Base-by-base conservation (phyloP, 495 filamentous ascomycete species). In the Podospora bellae-mahoneyi region DNA sequence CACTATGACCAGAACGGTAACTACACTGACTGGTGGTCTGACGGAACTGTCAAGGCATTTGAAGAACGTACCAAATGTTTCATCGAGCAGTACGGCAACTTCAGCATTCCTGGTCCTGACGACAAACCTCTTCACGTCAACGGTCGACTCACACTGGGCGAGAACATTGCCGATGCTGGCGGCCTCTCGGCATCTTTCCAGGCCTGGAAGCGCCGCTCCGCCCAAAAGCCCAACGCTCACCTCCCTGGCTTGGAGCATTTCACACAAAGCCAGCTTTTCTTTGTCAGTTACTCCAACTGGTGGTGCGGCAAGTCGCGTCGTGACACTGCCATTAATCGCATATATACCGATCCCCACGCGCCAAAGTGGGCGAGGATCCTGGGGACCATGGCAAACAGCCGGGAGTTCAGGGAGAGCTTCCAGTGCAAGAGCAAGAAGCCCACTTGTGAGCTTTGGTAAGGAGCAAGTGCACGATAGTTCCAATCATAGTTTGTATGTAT, bases 131-230 rank as follows among this genome's bases (percentile, higher is more conserved):
- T 48, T 10, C 39, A 48, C 39, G 39, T 48, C 39, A 91, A 91
- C 68, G 90, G 90, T 44, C 78, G 77, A n/a, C 78, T 89, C 23
- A 92, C 90, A 0, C 81, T 91, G 4, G 89, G 88, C 19, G 90
- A 93, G 80, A 92, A 92, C 72, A 90, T 92, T 63, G 88, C 90
- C 5, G 90, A 93, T 75, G 89, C 90, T 2, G 90, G 90, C 30
- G 90, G 91, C 5, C 71, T 93, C 20, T 79, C 82, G 30, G 88
- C 88, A 1, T 81, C 88, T 1, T 93, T 86, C 71, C 80, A 83
- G 9, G 88, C 89, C 1, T 93, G 90, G 90, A 13, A 15, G 0
- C 65, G 63, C 27, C 26, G 66, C 26, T 72, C 69, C 23, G 81
- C 78, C 23, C 72, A 78, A 3, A 81, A 79, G n/a, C 79, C 87